phyloP scores from a whole-genome alignment of 306 rosid species.

The Senna tora region DNA sequence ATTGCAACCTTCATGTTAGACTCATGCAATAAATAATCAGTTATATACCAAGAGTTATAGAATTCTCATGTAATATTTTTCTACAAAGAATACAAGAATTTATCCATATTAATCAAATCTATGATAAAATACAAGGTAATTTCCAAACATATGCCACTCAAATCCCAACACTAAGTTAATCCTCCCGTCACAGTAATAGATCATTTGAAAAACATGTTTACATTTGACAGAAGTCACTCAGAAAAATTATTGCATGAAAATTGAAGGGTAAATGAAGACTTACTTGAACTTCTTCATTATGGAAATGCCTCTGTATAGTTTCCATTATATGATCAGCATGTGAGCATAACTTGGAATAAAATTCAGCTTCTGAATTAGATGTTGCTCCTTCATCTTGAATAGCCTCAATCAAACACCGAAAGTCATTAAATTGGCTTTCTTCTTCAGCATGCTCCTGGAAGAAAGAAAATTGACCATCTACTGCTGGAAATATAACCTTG shows the following conservation, averaged over 20 bases:
- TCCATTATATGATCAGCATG: constrained; percentile 97
- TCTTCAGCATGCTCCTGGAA: constrained; percentile 88
- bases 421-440: constrained; percentile 94
- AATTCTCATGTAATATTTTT: constrained; percentile 29
- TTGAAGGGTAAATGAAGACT: constrained; percentile 34
- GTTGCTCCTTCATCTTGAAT: constrained; percentile 86
- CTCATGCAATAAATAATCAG: constrained; percentile 24
- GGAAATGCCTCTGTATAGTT: constrained; percentile 85
- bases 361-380: constrained; percentile 81
- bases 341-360: constrained; percentile 80
- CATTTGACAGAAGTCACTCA: constrained; percentile 24
- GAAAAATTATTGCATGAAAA: constrained; percentile 31
- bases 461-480: constrained; percentile 91
- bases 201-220: constrained; percentile 15
- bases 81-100: too few relatives aligned
- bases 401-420: constrained; percentile 82
- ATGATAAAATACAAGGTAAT: constrained; percentile 23
- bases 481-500: constrained; percentile 95
- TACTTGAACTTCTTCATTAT: constrained; percentile 95
- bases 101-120: too few relatives aligned
- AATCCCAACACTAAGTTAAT: constrained; percentile 15
- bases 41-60: constrained; percentile 1
- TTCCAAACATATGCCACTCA: constrained; percentile 32
- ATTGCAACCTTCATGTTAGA: constrained; percentile 36
- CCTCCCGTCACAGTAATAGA: constrained; percentile 29